phyloP scores from a whole-genome alignment of 129 eudicot genomes.

The Heracleum sosnowskyi region DNA sequence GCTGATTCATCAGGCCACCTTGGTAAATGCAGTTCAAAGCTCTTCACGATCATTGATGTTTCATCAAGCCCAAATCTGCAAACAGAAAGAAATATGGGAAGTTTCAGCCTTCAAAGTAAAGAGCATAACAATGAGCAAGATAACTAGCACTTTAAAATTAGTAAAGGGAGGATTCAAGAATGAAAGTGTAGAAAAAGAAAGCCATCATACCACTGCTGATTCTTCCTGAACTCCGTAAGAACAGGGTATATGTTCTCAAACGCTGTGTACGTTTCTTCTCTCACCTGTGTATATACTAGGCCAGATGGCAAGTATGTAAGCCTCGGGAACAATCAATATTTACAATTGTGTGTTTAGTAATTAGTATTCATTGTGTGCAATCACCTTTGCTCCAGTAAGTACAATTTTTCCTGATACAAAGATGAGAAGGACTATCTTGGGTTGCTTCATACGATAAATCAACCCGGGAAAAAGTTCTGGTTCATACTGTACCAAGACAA shows the following conservation, averaged over 20 bases:
- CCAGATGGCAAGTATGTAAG: background rate
- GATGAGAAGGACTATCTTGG: conserved; percentile 79
- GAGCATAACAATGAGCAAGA: background rate
- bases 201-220: conserved; percentile 60
- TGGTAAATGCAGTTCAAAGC: conserved; percentile 6
- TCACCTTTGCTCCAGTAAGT: conserved; percentile 90
- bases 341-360: background rate
- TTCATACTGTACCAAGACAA: conserved; percentile 53
- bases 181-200: background rate
- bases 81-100: background rate
- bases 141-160: background rate
- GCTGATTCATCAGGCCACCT: background rate
- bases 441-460: conserved; percentile 90
- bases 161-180: background rate
- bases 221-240: conserved; percentile 70
- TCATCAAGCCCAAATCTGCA: background rate
- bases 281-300: conserved; percentile 34
- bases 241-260: conserved; percentile 92
- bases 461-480: conserved; percentile 94
- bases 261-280: conserved; percentile 77
- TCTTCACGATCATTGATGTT: background rate
- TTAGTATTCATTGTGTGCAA: background rate
- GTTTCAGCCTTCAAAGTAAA: background rate
- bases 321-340: background rate
- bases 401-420: conserved; percentile 92